phyloP scores from a whole-genome alignment of 768 basidiomycete genomes.

The Boletus tomentosulus region DNA sequence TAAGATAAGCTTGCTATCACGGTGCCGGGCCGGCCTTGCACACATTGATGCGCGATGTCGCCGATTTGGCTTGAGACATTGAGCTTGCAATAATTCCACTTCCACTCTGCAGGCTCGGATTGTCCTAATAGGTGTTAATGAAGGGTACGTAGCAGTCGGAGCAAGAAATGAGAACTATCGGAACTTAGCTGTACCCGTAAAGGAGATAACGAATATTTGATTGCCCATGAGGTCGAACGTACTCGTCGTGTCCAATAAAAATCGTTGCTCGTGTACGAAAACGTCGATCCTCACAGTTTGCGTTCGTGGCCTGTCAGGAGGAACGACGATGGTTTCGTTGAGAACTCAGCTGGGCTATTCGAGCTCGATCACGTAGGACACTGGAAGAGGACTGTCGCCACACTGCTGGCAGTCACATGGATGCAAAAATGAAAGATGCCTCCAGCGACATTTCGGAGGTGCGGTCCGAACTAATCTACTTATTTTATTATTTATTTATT shows the following conservation, averaged over 20 bases:
- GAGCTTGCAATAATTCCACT: conserved; percentile 63
- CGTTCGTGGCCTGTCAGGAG: conserved; percentile 28
- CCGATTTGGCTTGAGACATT: conserved; percentile 61
- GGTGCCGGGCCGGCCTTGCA: no score
- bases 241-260: conserved; percentile 75
- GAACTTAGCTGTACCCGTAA: conserved; percentile 52
- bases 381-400: conserved; percentile 10
- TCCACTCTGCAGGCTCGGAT: conserved; percentile 47
- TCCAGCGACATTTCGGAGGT: conserved; percentile 7
- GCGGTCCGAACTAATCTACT: conserved; percentile 4
- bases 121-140: conserved; percentile 61
- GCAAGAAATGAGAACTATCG: conserved; percentile 60
- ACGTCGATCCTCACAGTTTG: conserved; percentile 48
- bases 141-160: conserved; percentile 55
- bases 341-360: neutral
- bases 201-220: conserved; percentile 4
- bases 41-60: conserved; percentile 31
- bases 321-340: conserved; percentile 50
- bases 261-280: conserved; percentile 49
- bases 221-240: conserved; percentile 19
- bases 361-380: conserved; percentile 13
- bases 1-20: no score
- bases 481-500: conserved; percentile 2
- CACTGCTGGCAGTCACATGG: conserved; percentile 13
- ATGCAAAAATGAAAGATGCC: conserved; percentile 3